Percentiles rank a stretch among this genome's conserved stretches.
Evolutionary conservation across 2,329 filamentous ascomycete species (phyloP).

Genomic region (Apiospora arundinis): DNA sequence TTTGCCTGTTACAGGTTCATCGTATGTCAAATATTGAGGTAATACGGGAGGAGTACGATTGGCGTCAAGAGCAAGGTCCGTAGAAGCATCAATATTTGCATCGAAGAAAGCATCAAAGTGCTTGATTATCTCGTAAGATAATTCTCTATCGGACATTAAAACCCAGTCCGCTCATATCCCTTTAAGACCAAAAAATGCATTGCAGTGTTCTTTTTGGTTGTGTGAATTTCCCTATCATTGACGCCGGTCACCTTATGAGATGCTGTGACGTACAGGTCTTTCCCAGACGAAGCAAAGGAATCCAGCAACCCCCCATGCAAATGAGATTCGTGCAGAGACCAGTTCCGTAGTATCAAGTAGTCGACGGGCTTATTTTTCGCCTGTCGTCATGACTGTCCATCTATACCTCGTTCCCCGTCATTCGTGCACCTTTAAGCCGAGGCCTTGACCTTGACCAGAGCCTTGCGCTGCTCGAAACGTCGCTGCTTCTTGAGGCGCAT

Average conservation of each 20-base stretch:
- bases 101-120: slow-evolving; percentile 19
- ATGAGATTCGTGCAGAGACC: slow-evolving; percentile 27
- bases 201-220: slow-evolving; percentile 37
- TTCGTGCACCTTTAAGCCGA: slow-evolving; percentile 65
- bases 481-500: slow-evolving; percentile 99
- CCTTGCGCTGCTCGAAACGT: slow-evolving; percentile 97
- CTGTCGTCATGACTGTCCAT: slow-evolving; percentile 17
- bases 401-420: slow-evolving; percentile 24
- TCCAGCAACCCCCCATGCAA: slow-evolving; percentile 48
- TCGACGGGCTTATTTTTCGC: slow-evolving; percentile 8
- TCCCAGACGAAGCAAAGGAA: slow-evolving; percentile 63
- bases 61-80: slow-evolving; percentile 4
- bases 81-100: slow-evolving; percentile 19
- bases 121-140: slow-evolving; percentile 20
- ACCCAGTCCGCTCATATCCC: slow-evolving; percentile 19
- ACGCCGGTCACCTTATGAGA: slow-evolving; percentile 63
- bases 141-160: slow-evolving; percentile 20
- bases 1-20: neutral
- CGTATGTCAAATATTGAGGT: neutral
- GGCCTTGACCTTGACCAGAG: slow-evolving; percentile 89
- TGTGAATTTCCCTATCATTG: slow-evolving; percentile 67
- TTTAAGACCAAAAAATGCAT: slow-evolving; percentile 20
- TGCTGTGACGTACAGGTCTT: slow-evolving; percentile 68
- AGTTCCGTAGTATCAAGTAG: slow-evolving; percentile 23
- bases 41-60: neutral